Evolutionary conservation across 768 basidiomycete species (phyloP).

Genomic region (Lactarius vividus): DNA sequence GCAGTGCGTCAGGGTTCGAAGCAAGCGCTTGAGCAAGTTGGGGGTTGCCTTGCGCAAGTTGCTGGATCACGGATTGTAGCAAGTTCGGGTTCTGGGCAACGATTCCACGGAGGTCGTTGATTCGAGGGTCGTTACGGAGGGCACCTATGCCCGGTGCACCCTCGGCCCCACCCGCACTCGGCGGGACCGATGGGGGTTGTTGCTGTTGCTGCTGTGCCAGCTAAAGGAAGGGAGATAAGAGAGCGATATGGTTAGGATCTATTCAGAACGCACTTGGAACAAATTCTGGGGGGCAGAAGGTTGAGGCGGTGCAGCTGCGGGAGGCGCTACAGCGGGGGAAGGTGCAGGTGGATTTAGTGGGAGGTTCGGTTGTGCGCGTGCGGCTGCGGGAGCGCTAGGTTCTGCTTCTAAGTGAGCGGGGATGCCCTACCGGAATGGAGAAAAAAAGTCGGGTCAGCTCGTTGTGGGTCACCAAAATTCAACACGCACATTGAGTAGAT

Average conservation of each 20-base stretch:
- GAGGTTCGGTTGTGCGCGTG: conserved; percentile 34
- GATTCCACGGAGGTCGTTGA: conserved; percentile 47
- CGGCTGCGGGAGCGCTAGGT: conserved; percentile 38
- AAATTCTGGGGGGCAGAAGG: conserved; percentile 69
- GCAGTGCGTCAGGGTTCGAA: conserved; percentile 67
- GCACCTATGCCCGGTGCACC: conserved; percentile 46
- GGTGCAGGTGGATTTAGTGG: conserved; percentile 31
- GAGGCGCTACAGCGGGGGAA: conserved; percentile 37
- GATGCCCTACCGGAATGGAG: conserved; percentile 57
- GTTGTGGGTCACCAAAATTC: background rate
- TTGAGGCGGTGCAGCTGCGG: conserved; percentile 37
- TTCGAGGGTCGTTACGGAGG: conserved; percentile 59
- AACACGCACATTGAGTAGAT: conserved; percentile 79
- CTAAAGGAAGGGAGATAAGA: conserved; percentile 35
- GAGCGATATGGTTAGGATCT: background rate
- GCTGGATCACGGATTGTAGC: conserved; percentile 79
- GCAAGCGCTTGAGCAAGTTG: conserved; percentile 65
- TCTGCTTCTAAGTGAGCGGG: conserved; percentile 65
- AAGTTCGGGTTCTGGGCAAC: conserved; percentile 74
- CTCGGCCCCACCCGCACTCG: conserved; percentile 36
- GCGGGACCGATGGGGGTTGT: conserved; percentile 34
- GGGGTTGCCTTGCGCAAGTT: conserved; percentile 74
- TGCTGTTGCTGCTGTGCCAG: conserved; percentile 67
- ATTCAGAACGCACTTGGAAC: conserved; percentile 61
- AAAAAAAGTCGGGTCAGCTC: conserved; percentile 21